Evolutionary conservation across 371 early-diverging fungal species (phyloP), one percentile per base, ranked within the genome.

Genomic region (Mortierella sp.): DNA sequence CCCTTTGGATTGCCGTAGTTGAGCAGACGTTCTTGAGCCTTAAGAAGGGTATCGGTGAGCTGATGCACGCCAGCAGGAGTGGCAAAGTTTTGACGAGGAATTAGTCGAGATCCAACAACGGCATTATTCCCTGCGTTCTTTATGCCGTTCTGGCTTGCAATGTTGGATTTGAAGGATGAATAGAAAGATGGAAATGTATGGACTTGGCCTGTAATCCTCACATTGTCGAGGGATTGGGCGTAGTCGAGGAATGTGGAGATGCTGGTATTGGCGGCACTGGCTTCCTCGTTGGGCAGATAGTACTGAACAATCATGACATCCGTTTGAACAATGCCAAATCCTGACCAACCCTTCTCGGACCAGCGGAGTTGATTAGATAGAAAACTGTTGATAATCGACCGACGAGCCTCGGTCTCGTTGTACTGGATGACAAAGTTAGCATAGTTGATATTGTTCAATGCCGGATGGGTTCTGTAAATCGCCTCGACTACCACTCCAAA

Each of bases 401-500:
- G 48, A 24, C 11, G 14, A 2, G 50, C 39, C 5, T 46, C 31
- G 8, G 50, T 26, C 9, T 41, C 50, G 28, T 55, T 28, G 24
- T 30, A 59, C 17, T 27, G 12, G 2, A 59, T 23, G 1, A 19
- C 9, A 15, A 46, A 52, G 14, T 23, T 24, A 1, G 47, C 71
- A 54, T 44, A 50, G 56, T 37, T 59, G 34, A 64, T 41, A 47
- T 64, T 70, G 21, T 44, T 61, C 34, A 50, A 23, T 0, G 70
- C 43, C 4, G 80, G 72, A 42, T 78, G 67, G 24, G 70, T 72
- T 42, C 58, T 52, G 55, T 72, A 64, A 15, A 59, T 57, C 8
- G 73, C 61, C 48, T 61, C 52, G 32, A 72, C 70, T 5, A 81
- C 72, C n/a, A 79, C 81, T 9, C 81, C 85, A 67, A 70, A 84